These are phyloP conservation scores for Guillardia theta DNA, from an alignment of 78 protist genomes.

Conservation along the genomic window DNA sequence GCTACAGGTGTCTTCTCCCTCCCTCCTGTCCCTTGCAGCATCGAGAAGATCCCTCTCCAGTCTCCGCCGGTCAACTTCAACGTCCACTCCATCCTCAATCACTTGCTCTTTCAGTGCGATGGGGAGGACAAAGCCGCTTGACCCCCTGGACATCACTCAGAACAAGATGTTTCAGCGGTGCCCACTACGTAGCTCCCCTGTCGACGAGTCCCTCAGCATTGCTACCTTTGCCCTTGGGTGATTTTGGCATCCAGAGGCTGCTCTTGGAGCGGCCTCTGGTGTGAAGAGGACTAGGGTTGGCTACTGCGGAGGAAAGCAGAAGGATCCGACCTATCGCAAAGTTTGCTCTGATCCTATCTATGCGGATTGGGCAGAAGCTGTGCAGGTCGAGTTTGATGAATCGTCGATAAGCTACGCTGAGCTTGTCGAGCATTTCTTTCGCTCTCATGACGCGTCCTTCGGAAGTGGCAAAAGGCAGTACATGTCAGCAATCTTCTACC, in stretches of 20 bases:
- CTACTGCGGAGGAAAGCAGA: neutral
- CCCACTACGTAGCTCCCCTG: too few species aligned
- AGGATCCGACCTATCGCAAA: neutral
- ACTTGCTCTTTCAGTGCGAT: too few species aligned
- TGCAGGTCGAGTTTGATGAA: neutral
- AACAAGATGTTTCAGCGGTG: too few species aligned
- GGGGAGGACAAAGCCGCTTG: too few species aligned
- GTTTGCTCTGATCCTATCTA: neutral
- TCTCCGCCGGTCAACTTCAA: too few species aligned
- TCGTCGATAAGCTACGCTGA: neutral
- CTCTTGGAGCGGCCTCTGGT: neutral
- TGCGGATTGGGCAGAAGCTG: neutral
- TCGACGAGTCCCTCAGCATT: neutral
- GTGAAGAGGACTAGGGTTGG: neutral
- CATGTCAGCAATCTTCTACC: neutral
- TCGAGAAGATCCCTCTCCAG: too few species aligned
- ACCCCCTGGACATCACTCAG: too few species aligned
- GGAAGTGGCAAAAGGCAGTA: slow-evolving; percentile 21
- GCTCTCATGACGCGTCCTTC: neutral
- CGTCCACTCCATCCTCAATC: too few species aligned
- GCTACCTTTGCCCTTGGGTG: neutral
- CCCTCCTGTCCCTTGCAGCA: too few species aligned
- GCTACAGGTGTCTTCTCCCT: too few species aligned
- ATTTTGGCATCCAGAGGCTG: slow-evolving; percentile 20
- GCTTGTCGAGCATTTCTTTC: neutral